Percentiles rank a stretch among this genome's conserved stretches.
phyloP scores from a whole-genome alignment of 495 filamentous ascomycete species.

The Talaromyces nanjingensis region DNA sequence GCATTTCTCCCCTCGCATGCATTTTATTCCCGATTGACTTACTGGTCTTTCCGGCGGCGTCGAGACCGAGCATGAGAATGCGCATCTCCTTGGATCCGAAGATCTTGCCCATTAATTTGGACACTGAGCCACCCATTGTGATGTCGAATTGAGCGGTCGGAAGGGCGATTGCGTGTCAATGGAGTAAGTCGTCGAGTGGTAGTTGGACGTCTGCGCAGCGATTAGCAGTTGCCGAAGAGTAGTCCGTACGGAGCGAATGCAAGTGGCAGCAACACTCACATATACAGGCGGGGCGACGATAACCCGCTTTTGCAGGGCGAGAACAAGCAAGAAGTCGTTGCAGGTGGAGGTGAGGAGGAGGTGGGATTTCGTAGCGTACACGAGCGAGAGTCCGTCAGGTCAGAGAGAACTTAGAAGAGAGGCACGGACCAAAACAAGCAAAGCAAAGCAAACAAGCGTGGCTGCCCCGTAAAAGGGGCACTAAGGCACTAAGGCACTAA shows the following conservation, averaged over 20 bases:
- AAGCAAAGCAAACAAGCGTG: neutral
- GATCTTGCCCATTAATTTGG: slow-evolving; percentile 92
- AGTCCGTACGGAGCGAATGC: neutral
- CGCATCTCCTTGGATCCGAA: slow-evolving; percentile 99
- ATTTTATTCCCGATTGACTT: neutral
- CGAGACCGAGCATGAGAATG: slow-evolving; percentile 93
- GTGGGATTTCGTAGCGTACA: neutral
- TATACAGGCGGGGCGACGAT: neutral
- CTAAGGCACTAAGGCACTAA: neutral
- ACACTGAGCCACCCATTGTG: slow-evolving; percentile 71
- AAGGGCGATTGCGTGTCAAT: neutral
- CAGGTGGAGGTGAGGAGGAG: neutral
- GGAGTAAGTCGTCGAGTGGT: neutral
- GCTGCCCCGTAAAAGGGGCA: neutral
- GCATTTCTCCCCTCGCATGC: neutral
- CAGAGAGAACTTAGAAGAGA: neutral
- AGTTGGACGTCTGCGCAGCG: neutral
- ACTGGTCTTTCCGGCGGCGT: slow-evolving; percentile 98
- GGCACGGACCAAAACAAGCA: slow-evolving; percentile 5
- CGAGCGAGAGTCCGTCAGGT: neutral
- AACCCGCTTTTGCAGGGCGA: neutral
- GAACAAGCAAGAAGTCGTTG: neutral
- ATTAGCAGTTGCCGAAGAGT: neutral
- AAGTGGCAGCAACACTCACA: neutral
- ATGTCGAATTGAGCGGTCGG: neutral